These are phyloP conservation scores for Fraxinus nigra DNA, from an alignment of 305 asterid genomes.

Conservation along the genomic window DNA sequence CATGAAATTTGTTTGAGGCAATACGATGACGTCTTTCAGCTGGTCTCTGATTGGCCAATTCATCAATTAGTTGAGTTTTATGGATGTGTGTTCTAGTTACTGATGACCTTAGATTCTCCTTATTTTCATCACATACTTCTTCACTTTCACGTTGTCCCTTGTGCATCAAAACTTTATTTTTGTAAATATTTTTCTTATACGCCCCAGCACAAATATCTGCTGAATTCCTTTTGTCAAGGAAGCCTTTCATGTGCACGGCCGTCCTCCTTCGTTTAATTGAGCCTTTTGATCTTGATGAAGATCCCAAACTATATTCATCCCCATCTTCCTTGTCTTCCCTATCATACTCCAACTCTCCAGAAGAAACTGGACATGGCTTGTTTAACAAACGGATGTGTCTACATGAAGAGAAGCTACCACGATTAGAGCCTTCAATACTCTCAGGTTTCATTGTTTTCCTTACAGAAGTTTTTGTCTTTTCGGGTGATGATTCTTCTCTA, in stretches of 20 bases:
- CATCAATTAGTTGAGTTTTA: constrained; percentile 21
- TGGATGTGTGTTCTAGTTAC: constrained; percentile 20
- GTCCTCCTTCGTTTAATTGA: background rate
- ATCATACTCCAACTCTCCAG: constrained; percentile 26
- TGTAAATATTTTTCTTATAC: constrained; percentile 24
- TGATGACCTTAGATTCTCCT: constrained; percentile 29
- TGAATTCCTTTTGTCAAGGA: constrained; percentile 19
- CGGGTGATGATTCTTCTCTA: constrained; percentile 9
- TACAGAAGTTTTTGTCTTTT: constrained; percentile 20
- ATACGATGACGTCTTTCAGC: constrained; percentile 31
- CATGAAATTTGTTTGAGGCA: constrained; percentile 36
- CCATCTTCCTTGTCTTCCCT: constrained; percentile 23
- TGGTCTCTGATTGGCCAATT: constrained; percentile 30
- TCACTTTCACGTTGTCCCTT: constrained; percentile 35
- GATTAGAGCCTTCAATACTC: constrained; percentile 24
- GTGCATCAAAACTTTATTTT: constrained; percentile 23
- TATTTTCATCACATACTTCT: constrained; percentile 40
- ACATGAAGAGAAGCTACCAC: constrained; percentile 19
- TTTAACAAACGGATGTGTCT: constrained; percentile 17
- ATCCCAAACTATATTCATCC: constrained; percentile 4
- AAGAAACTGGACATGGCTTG: constrained; percentile 21
- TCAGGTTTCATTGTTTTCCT: constrained; percentile 20
- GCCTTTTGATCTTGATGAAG: constrained; percentile 10
- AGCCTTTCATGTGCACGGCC: constrained; percentile 13
- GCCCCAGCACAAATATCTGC: constrained; percentile 24